Percentiles rank a stretch among this genome's conserved stretches.
Conservation (phyloP, 2,329 filamentous ascomycete species). For the Aspergillus ibericus region DNA sequence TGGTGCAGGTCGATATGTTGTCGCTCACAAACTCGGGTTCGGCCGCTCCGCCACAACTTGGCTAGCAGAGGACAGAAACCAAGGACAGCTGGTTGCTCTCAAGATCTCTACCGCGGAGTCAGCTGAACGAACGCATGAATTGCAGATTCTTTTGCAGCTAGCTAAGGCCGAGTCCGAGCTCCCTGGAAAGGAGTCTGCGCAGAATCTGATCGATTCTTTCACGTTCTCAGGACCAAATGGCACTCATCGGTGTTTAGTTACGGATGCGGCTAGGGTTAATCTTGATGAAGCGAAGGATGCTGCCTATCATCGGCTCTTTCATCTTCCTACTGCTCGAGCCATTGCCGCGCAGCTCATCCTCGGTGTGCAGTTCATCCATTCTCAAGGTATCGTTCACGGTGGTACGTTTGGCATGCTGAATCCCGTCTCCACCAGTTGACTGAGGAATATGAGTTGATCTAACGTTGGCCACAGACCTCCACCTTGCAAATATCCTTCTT, state of each 20-base stretch:
- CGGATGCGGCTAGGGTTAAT: constrained; percentile 18
- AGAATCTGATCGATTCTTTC: constrained; percentile 21
- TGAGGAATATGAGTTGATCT: not conserved
- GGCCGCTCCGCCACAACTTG: constrained; percentile 18
- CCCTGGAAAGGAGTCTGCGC: constrained; percentile 16
- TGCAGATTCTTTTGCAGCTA: constrained; percentile 14
- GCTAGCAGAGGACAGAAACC: constrained; percentile 13
- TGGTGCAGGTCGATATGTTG: not conserved
- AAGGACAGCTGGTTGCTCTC: constrained; percentile 12
- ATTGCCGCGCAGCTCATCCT: constrained; percentile 24
- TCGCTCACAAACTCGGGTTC: constrained; percentile 21
- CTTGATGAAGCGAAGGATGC: constrained; percentile 20
- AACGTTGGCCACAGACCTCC: constrained; percentile 13
- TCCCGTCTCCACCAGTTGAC: not conserved
- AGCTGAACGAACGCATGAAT: constrained; percentile 13
- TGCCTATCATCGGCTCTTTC: constrained; percentile 14
- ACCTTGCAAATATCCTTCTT: constrained; percentile 25
- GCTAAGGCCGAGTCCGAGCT: constrained; percentile 2
- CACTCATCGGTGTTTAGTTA: constrained; percentile 22
- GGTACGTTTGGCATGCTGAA: constrained; percentile 10
- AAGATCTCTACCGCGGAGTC: constrained; percentile 17
- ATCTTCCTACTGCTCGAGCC: constrained; percentile 13
- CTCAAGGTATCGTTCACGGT: constrained; percentile 26
- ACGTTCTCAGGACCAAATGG: constrained; percentile 22
- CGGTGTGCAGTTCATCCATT: constrained; percentile 22